Evolutionary conservation across 768 basidiomycete species (phyloP), one percentile per base, ranked within the genome.

Genomic region (Mycena belliarum): DNA sequence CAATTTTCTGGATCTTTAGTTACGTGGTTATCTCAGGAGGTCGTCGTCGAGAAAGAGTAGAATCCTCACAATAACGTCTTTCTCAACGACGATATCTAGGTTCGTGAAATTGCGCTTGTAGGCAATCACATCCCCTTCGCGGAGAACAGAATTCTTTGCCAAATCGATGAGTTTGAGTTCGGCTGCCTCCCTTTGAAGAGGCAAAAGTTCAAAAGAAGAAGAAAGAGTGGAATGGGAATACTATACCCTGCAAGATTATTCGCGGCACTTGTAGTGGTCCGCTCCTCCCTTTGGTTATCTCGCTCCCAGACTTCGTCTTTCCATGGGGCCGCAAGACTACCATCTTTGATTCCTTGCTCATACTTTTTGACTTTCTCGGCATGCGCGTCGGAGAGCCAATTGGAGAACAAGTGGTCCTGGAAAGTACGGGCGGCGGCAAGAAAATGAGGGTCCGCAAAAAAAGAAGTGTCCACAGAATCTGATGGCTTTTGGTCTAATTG

Each of bases 221-320:
- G 20, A 26, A 10, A 46, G 6, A 6, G 18, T 7, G 37, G 12
- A 16, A 35, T 16, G 16, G n/a, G 16, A 35, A 35, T 4, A 9
- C 12, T 35, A n/a, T 38, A 38, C 37, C 37, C 37, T 18, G 18
- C 32, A 32, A 28, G 28, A 1, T 12, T 12, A 24, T 47, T 60
- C 70, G 21, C 28, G 11, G 16, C 35, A 8, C 28, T 14, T 18
- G 57, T 40, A 12, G 5, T 20, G 8, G 47, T 24, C 43, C 49
- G 43, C 38, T 35, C 62, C 46, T 52, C 57, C 65, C 25, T 37
- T 37, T 35, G n/a, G 43, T 83, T 78, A 6, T 80, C 77, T 37
- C 68, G 69, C 46, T 77, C 77, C 85, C 85, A 87, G 32, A 74
- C 76, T 32, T 86, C 82, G 63, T 87, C 85, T 64, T 87, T 87